Evolutionary conservation across 768 basidiomycete genomes (phyloP).

Genomic region (Xanthoconium purpureum): DNA sequence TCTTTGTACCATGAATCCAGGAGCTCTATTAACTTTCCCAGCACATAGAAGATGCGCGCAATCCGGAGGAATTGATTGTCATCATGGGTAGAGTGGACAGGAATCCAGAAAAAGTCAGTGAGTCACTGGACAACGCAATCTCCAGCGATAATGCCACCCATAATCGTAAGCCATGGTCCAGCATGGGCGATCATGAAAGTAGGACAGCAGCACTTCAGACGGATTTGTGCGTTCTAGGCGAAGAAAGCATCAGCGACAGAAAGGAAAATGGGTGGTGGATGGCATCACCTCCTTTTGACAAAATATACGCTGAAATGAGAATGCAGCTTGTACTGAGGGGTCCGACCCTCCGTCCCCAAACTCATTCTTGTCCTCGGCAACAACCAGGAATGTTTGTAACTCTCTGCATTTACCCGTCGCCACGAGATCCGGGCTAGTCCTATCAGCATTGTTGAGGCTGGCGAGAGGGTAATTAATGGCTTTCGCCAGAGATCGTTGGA

Average conservation of each 20-base stretch:
- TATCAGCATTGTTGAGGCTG: not conserved
- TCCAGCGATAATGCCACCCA: constrained; percentile 31
- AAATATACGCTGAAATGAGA: constrained; percentile 20
- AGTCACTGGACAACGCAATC: constrained; percentile 29
- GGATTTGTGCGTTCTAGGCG: constrained; percentile 8
- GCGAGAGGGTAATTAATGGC: not conserved
- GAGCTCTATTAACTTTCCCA: constrained; percentile 6
- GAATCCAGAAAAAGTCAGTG: not conserved
- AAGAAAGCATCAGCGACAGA: not conserved
- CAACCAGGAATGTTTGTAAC: not conserved
- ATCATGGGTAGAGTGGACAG: not conserved
- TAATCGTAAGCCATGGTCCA: constrained; percentile 30
- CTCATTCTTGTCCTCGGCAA: constrained; percentile 23
- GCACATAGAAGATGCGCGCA: not conserved
- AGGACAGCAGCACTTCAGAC: constrained; percentile 26
- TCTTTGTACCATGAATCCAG: constrained; percentile 23
- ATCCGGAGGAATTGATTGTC: not conserved
- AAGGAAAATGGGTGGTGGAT: too few species aligned
- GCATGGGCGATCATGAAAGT: constrained; percentile 21
- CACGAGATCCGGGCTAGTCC: constrained; percentile 2
- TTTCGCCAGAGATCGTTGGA: constrained; percentile 2
- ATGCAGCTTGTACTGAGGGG: constrained; percentile 27
- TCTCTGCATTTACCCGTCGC: not conserved
- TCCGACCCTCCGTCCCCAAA: constrained; percentile 25
- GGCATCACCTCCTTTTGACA: constrained; percentile 5